phyloP scores from a whole-genome alignment of 75 land plant genomes.

The Pinus albicaulis region DNA sequence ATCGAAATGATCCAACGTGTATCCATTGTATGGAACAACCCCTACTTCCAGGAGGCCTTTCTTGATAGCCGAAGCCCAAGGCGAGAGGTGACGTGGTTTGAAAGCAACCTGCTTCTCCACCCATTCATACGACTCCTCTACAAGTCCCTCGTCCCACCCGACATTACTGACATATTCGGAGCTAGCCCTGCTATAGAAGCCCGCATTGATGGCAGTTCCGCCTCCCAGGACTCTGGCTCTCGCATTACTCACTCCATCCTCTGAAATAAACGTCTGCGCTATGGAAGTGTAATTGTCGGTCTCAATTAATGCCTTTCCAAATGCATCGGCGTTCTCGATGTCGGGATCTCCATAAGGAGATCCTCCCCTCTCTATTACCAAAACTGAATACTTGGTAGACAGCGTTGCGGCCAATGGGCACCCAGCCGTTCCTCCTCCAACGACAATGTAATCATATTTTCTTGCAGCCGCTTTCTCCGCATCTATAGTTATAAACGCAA shows the following conservation, averaged over 20 bases:
- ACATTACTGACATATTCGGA: too few species aligned
- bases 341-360: conserved; percentile 33
- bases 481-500: too few species aligned
- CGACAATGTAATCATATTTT: too few species aligned
- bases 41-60: conserved; percentile 18
- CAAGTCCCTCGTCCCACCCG: too few species aligned
- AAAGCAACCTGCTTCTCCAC: conserved; percentile 12
- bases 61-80: conserved; percentile 19
- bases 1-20: too few species aligned
- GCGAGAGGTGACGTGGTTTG: conserved; percentile 8
- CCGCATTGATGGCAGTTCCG: conserved; percentile 33
- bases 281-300: conserved; percentile 13
- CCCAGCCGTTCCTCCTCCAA: too few species aligned
- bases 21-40: too few species aligned
- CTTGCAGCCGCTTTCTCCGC: too few species aligned
- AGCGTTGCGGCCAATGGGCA: conserved; percentile 21
- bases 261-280: conserved; percentile 31
- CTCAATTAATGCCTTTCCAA: conserved; percentile 14
- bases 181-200: not conserved
- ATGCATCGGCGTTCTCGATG: conserved; percentile 16
- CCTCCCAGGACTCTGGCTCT: conserved; percentile 47
- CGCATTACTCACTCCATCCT: conserved; percentile 31
- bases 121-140: too few species aligned
- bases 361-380: conserved; percentile 39
- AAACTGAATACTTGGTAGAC: conserved; percentile 21